These are phyloP conservation scores for Halocafeteria seosinensis DNA, from an alignment of 108 stramenopile species.

Conservation along the genomic window DNA sequence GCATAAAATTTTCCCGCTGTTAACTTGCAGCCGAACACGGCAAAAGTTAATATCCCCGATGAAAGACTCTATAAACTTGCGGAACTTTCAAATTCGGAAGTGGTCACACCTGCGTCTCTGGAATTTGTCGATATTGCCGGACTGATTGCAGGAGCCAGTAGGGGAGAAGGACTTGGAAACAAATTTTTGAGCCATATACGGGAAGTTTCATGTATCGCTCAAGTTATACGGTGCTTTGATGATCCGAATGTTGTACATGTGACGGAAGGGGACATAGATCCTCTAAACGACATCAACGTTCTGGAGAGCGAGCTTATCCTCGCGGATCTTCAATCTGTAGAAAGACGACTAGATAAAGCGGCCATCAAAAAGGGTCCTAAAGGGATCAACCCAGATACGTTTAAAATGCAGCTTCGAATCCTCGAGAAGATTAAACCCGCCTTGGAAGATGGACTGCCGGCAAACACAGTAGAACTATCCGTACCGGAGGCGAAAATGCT, in stretches of 20 bases:
- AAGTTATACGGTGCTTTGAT: conserved; percentile 84
- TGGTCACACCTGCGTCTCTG: conserved; percentile 65
- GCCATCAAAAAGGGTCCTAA: conserved; percentile 32
- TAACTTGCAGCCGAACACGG: conserved; percentile 87
- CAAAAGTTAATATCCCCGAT: conserved; percentile 82
- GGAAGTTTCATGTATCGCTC: conserved; percentile 58
- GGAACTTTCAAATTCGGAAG: conserved; percentile 46
- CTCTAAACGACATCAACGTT: conserved; percentile 81
- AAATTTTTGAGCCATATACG: conserved; percentile 70
- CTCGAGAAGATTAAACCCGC: conserved; percentile 59
- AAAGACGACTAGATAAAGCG: conserved; percentile 50
- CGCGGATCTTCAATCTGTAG: conserved; percentile 83
- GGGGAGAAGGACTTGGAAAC: conserved; percentile 96
- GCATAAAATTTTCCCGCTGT: conserved; percentile 74
- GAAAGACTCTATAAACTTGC: conserved; percentile 68
- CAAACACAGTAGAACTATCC: too few relatives aligned
- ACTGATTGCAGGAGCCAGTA: conserved; percentile 80
- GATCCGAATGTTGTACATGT: conserved; percentile 95
- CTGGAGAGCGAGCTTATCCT: conserved; percentile 87
- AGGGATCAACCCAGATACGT: too few relatives aligned
- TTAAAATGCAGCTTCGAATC: conserved; percentile 15
- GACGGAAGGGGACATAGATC: conserved; percentile 59
- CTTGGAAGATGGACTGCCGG: too few relatives aligned
- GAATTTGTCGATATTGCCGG: conserved; percentile 97
- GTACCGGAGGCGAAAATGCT: too few relatives aligned